Evolutionary conservation across 1,139 yeast species (phyloP).

Genomic region (Yamadazyma trypodendri): DNA sequence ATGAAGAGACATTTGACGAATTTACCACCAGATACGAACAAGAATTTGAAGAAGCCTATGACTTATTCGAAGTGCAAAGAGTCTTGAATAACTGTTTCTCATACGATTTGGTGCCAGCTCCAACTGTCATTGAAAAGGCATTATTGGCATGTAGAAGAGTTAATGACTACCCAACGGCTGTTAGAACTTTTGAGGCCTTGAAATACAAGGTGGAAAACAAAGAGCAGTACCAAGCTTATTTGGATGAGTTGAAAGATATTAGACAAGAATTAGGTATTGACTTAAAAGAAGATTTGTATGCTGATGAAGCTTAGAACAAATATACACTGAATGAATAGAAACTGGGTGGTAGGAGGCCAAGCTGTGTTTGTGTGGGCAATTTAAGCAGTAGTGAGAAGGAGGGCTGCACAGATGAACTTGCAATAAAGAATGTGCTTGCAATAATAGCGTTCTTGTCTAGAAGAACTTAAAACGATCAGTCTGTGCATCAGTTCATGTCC

Average conservation of each 20-base stretch:
- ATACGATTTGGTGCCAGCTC: conserved; percentile 98
- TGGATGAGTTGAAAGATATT: conserved; percentile 88
- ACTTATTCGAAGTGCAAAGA: conserved; percentile 92
- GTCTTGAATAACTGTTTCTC: conserved; percentile 93
- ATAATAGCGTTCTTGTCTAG: too few relatives aligned
- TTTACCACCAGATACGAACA: conserved; percentile 92
- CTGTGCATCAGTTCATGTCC: too few relatives aligned
- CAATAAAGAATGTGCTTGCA: too few relatives aligned
- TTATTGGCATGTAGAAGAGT: conserved; percentile 98
- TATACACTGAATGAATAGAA: background rate
- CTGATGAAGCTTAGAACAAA: conserved; percentile 24
- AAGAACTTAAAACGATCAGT: too few relatives aligned
- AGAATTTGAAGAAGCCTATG: conserved; percentile 97
- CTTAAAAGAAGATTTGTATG: conserved; percentile 83
- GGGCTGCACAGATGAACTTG: too few relatives aligned
- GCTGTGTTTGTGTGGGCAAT: too few relatives aligned
- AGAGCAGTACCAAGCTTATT: conserved; percentile 91
- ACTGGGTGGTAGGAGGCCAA: background rate
- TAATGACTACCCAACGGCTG: conserved; percentile 97
- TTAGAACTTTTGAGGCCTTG: conserved; percentile 93
- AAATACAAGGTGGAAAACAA: conserved; percentile 93
- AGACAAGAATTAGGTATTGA: conserved; percentile 94
- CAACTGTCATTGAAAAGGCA: conserved; percentile 93
- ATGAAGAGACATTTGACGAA: conserved; percentile 92
- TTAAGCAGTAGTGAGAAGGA: too few relatives aligned